Evolutionary conservation across 352 stramenopile species (phyloP), one percentile per base, ranked within the genome.

Genomic region (Phytophthora chlamydospora): DNA sequence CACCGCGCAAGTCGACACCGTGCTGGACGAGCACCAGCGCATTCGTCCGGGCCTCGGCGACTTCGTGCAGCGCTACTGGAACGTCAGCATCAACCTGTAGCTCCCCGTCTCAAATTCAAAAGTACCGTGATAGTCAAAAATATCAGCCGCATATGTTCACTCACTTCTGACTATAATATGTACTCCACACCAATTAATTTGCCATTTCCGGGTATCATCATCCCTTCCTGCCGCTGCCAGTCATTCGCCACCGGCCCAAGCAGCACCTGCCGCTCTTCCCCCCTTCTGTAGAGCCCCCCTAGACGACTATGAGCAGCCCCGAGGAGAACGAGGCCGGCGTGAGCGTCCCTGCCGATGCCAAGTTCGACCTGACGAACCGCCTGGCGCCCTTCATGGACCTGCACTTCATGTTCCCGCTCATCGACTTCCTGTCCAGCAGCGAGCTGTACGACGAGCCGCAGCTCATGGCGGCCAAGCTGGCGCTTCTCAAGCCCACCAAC

Each of bases 401-500:
- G 42, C 96, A 99, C 89, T 98, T 98, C 75, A 97, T 99, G 86
- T 98, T 99, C 81, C 95, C 95, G 62, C 79, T 99, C 43, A 95
- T 99, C 60, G 94, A 98, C 69, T 98, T 98, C 64, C 66, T 98
- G 38, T 85, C 83, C 17, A 93, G 85, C 60, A 89, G 88, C 43
- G 89, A 98, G 55, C 75, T 95, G 47, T 98, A 98, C 69, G 90
- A 98, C 66, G 93, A 98, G 43, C 74, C 83, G 21, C 75, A 97
- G 67, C 82, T 97, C 44, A 86, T 93, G 71, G 84, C 85, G 35
- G 94, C 95, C 56, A 96, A 97, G 58, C 75, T 98, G 41, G 82
- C 85, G 56, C 80, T 99, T 16, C 78, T 98, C 24, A 94, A 97
- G 69, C 92, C 92, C 19, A 98, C 95, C 8, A 97, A 98, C 75